Conservation (phyloP, 176 grass and related monocot species). For the Urochloa ruziziensis region DNA sequence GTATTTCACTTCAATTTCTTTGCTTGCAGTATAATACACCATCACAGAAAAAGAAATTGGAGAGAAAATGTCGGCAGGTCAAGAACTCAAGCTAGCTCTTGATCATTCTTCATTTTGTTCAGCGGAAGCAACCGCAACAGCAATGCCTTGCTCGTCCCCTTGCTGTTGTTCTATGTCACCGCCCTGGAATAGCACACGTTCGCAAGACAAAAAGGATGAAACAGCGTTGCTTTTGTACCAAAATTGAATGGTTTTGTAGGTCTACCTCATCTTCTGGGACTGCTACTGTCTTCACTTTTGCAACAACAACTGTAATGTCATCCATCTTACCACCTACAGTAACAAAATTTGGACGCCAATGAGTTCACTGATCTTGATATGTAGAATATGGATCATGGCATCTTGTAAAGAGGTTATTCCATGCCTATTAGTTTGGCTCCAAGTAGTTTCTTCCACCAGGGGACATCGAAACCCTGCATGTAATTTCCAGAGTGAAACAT, state of each 20-base stretch:
- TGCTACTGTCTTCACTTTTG: slow-evolving; percentile 42
- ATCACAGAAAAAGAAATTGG: neutral
- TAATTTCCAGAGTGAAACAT: slow-evolving; percentile 1
- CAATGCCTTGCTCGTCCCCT: neutral
- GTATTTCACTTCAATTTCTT: neutral
- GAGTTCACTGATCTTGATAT: neutral
- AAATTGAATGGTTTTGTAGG: neutral
- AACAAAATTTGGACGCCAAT: slow-evolving; percentile 10
- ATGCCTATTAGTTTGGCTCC: slow-evolving; percentile 83
- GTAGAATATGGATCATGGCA: neutral
- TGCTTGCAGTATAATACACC: neutral
- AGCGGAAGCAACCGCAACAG: neutral
- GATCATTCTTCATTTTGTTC: slow-evolving; percentile 14
- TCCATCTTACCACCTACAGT: slow-evolving; percentile 88
- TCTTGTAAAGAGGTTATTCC: neutral
- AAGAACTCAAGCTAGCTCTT: neutral
- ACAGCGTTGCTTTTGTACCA: neutral
- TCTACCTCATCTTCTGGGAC: slow-evolving; percentile 43
- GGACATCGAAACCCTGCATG: slow-evolving; percentile 30
- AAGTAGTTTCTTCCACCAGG: slow-evolving; percentile 10
- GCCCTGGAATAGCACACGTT: slow-evolving; percentile 20
- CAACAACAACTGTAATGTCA: slow-evolving; percentile 86
- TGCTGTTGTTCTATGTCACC: neutral
- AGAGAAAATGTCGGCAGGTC: neutral
- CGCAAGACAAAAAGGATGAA: neutral